Conservation (phyloP, 768 basidiomycete genomes). For the Naematelia aurantialba region DNA sequence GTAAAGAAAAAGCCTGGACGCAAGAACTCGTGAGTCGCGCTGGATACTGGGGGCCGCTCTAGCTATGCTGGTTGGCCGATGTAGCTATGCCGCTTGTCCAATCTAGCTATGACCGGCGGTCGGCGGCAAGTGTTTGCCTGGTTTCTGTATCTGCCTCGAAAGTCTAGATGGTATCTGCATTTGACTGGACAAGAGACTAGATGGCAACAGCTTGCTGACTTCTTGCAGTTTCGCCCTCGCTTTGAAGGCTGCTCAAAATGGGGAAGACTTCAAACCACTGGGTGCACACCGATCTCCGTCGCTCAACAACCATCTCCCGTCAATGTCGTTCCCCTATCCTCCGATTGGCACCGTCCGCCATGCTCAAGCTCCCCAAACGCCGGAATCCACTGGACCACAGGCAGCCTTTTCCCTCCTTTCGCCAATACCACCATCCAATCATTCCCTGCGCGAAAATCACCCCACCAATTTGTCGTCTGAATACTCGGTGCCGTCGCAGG, state of each 20-base stretch:
- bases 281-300: neutral
- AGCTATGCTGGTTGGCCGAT: no score
- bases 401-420: neutral
- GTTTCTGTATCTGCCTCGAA: no score
- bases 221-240: conserved; percentile 1
- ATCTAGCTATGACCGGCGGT: no score
- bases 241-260: conserved; percentile 5
- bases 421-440: neutral
- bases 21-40: conserved; percentile 37
- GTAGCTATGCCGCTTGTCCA: no score
- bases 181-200: no score
- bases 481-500: neutral
- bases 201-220: neutral
- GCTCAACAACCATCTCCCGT: neutral
- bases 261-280: neutral
- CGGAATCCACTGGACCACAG: neutral
- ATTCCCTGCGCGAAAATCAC: neutral
- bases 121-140: no score
- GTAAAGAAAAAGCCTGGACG: conserved; percentile 43
- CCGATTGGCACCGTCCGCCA: neutral
- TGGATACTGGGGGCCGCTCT: neutral
- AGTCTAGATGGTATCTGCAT: no score
- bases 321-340: neutral
- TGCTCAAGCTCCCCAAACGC: neutral
- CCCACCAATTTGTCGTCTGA: neutral